phyloP scores from a whole-genome alignment of 306 rosid species.

The Delonix regia region DNA sequence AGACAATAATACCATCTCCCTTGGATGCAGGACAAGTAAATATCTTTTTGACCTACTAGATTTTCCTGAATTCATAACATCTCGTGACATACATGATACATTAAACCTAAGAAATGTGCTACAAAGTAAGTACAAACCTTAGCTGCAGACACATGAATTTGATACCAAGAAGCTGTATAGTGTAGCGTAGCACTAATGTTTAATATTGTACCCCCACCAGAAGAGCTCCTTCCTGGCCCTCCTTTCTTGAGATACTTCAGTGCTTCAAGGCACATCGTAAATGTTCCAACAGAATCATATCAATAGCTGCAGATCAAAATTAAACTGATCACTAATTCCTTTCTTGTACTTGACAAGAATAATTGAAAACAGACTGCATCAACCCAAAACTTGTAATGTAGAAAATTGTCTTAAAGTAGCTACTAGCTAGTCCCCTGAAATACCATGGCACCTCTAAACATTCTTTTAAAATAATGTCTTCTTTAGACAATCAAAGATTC shows the following conservation, averaged over 20 bases:
- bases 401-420: not conserved
- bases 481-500: too few relatives aligned
- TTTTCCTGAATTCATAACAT: not conserved
- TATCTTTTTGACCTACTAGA: not conserved
- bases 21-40: not conserved
- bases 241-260: conserved; percentile 94
- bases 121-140: conserved; percentile 56
- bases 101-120: not conserved
- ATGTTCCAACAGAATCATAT: conserved; percentile 98
- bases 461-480: too few relatives aligned
- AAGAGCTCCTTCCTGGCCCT: conserved; percentile 67
- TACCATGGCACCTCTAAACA: too few relatives aligned
- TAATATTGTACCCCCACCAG: conserved; percentile 70
- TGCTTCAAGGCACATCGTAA: conserved; percentile 91
- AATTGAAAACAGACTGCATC: not conserved
- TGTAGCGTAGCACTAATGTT: conserved; percentile 92
- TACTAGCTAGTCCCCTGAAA: too few relatives aligned
- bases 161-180: conserved; percentile 92
- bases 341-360: conserved; percentile 5
- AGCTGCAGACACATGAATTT: conserved; percentile 92
- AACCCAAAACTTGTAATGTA: not conserved
- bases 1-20: not conserved
- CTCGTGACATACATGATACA: not conserved
- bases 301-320: conserved; percentile 66
- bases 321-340: conserved; percentile 29